phyloP scores from a whole-genome alignment of 306 rosid species.

The Prosopis cineraria region DNA sequence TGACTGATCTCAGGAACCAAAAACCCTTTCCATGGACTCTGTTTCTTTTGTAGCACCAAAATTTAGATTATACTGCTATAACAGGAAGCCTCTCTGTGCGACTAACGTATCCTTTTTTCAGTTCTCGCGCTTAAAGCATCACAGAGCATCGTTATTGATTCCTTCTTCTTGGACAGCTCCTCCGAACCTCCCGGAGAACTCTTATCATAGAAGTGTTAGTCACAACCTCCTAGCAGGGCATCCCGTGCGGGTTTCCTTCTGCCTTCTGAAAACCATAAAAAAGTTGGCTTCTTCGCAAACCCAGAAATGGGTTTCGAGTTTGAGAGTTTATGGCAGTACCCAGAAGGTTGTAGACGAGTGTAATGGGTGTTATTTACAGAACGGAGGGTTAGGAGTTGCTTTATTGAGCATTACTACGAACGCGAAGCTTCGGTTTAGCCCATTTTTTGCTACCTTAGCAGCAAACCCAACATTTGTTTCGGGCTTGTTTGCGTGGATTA shows the following conservation, averaged over 20 bases:
- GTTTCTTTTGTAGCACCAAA: conserved; percentile 38
- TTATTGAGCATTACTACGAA: conserved; percentile 64
- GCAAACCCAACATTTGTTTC: conserved; percentile 87
- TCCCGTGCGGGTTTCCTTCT: conserved; percentile 40
- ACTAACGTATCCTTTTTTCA: conserved; percentile 32
- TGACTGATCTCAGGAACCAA: conserved; percentile 37
- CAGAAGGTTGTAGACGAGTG: conserved; percentile 15
- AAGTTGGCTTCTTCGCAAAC: conserved; percentile 35
- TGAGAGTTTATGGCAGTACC: conserved; percentile 22
- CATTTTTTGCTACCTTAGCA: conserved; percentile 71
- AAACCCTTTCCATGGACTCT: conserved; percentile 54
- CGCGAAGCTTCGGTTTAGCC: conserved; percentile 71
- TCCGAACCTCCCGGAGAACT: conserved; percentile 21
- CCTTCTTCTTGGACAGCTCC: conserved; percentile 24
- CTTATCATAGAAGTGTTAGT: conserved; percentile 2
- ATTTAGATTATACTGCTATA: neutral
- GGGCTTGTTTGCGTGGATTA: conserved; percentile 65
- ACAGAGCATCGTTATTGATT: conserved; percentile 18
- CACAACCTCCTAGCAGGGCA: conserved; percentile 9
- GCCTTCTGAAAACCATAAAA: conserved; percentile 40
- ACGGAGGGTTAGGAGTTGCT: conserved; percentile 66
- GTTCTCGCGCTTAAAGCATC: conserved; percentile 3
- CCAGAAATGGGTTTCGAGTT: conserved; percentile 37
- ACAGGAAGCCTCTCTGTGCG: conserved; percentile 19
- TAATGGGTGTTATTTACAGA: conserved; percentile 49